A percentile compares a stretch with the other conserved stretches of the same genome.
Evolutionary conservation across 1,139 yeast species (phyloP).

Genomic region (Meyerozyma sp.): DNA sequence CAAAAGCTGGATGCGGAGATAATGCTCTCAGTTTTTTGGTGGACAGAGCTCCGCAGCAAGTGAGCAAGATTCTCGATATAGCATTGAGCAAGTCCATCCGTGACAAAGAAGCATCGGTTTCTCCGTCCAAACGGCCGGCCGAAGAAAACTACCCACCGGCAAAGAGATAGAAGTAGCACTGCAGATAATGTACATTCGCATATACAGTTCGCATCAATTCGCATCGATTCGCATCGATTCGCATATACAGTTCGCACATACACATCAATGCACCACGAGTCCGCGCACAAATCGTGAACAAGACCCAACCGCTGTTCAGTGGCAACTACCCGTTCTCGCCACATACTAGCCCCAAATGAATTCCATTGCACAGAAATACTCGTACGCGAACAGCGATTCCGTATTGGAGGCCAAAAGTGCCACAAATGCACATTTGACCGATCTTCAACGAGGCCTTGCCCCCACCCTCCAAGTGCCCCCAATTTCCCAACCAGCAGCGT

Average conservation of each 20-base stretch:
- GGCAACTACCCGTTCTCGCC: neutral
- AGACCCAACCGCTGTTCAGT: neutral
- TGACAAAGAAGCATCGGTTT: constrained; percentile 32
- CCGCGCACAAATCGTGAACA: neutral
- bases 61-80: constrained; percentile 75
- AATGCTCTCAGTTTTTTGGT: constrained; percentile 76
- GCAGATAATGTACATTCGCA: neutral
- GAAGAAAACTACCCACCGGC: neutral
- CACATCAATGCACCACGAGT: neutral
- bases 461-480: constrained; percentile 78
- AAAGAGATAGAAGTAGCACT: neutral
- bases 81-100: constrained; percentile 78
- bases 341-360: constrained; percentile 22
- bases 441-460: constrained; percentile 38
- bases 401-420: constrained; percentile 26
- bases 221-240: too few species aligned
- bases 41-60: constrained; percentile 83
- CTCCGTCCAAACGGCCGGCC: neutral
- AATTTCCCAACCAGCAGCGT: constrained; percentile 87
- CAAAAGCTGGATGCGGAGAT: constrained; percentile 75
- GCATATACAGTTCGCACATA: neutral
- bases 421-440: constrained; percentile 19
- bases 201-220: too few species aligned
- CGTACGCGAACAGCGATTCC: constrained; percentile 25
- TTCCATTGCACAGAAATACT: constrained; percentile 35